phyloP scores from a whole-genome alignment of 2,329 filamentous ascomycete genomes.

The Leptodontidium sp. region DNA sequence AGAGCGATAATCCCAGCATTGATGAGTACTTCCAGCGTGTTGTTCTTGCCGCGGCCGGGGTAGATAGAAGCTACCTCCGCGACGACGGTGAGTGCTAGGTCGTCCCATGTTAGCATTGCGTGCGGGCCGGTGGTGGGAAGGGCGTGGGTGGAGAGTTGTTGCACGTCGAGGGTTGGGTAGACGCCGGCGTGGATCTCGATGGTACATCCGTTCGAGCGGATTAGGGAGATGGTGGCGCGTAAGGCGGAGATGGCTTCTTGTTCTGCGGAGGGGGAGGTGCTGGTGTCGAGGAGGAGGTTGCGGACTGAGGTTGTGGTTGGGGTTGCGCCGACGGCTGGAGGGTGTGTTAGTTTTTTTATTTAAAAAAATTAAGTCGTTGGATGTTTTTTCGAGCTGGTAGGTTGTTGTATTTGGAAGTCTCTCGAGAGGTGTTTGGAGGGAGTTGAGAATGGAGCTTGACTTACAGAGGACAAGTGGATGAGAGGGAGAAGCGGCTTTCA shows the following conservation, averaged over 20 bases:
- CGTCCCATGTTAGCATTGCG: slow-evolving; percentile 47
- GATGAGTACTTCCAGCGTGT: slow-evolving; percentile 69
- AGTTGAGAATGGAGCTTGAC: background rate
- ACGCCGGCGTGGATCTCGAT: slow-evolving; percentile 81
- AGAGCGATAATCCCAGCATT: slow-evolving; percentile 74
- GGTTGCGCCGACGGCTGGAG: slow-evolving; percentile 71
- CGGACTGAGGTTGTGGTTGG: slow-evolving; percentile 75
- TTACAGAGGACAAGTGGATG: slow-evolving; percentile 49
- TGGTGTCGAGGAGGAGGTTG: slow-evolving; percentile 54
- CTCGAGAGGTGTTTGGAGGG: background rate
- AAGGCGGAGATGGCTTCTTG: slow-evolving; percentile 50
- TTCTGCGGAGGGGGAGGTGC: slow-evolving; percentile 38
- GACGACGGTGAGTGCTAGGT: slow-evolving; percentile 74
- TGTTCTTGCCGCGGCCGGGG: slow-evolving; percentile 58
- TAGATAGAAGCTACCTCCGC: slow-evolving; percentile 77
- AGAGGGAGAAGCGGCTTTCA: slow-evolving; percentile 37
- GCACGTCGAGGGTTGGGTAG: slow-evolving; percentile 79
- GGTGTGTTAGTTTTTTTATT: background rate
- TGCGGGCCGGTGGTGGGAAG: slow-evolving; percentile 48
- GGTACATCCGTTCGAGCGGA: slow-evolving; percentile 51
- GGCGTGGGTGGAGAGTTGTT: slow-evolving; percentile 79
- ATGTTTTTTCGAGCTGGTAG: too few relatives aligned
- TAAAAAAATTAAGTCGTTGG: too few relatives aligned
- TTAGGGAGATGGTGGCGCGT: slow-evolving; percentile 50
- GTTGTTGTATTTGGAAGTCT: too few relatives aligned